Conservation (phyloP, 1,284 basidiomycete genomes). For the Volvariella surrecta region DNA sequence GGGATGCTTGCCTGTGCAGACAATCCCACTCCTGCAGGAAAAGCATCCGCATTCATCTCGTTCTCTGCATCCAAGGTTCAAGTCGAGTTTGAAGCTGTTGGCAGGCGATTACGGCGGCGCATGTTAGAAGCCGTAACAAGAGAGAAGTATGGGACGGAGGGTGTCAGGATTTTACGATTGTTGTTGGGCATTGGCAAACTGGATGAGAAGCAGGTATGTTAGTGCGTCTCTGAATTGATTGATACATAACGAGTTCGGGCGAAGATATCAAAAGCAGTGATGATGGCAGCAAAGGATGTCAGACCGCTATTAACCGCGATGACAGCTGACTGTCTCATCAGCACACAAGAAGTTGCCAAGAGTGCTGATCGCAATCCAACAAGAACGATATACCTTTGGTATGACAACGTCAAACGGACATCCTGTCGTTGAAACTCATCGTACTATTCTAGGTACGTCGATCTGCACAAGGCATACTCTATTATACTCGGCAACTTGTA, state of each 20-base stretch:
- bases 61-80: constrained; percentile 65
- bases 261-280: constrained; percentile 89
- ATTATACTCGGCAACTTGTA: constrained; percentile 71
- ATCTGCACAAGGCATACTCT: constrained; percentile 74
- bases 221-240: constrained; percentile 3
- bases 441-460: constrained; percentile 64
- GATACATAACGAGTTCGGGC: constrained; percentile 4
- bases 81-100: constrained; percentile 78
- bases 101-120: constrained; percentile 60
- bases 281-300: constrained; percentile 86
- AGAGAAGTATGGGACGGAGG: constrained; percentile 81
- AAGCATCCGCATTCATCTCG: constrained; percentile 59
- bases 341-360: constrained; percentile 86
- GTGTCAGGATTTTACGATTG: constrained; percentile 78
- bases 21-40: constrained; percentile 67
- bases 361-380: constrained; percentile 81
- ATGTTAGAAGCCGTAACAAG: constrained; percentile 77
- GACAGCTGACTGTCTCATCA: constrained; percentile 73
- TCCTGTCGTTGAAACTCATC: constrained; percentile 1
- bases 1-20: constrained; percentile 71
- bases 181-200: constrained; percentile 88
- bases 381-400: constrained; percentile 87
- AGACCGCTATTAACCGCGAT: constrained; percentile 76
- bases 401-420: constrained; percentile 14
- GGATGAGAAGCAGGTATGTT: constrained; percentile 85